Evolutionary conservation across 2,329 filamentous ascomycete species (phyloP).

Genomic region (Saccharata proteae): DNA sequence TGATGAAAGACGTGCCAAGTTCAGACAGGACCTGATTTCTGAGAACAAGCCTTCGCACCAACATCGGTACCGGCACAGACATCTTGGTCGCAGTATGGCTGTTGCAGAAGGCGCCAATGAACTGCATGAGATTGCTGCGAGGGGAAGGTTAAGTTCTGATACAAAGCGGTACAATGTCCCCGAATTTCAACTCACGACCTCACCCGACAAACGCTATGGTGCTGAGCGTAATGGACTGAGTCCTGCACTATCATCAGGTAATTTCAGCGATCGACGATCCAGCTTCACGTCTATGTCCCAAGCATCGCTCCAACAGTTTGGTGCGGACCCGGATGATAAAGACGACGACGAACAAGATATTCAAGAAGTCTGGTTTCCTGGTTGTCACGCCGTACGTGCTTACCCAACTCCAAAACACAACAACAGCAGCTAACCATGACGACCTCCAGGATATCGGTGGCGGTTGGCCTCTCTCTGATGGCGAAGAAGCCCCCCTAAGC

Average conservation of each 20-base stretch:
- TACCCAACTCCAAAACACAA: background rate
- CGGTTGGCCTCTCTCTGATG: slow-evolving; percentile 50
- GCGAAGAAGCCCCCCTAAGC: slow-evolving; percentile 48
- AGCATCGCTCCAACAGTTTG: slow-evolving; percentile 14
- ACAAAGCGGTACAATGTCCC: no score
- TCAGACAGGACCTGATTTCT: slow-evolving; percentile 55
- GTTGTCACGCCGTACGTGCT: slow-evolving; percentile 49
- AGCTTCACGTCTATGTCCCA: no score
- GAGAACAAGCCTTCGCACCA: slow-evolving; percentile 24
- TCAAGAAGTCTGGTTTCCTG: slow-evolving; percentile 70
- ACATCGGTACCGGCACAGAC: slow-evolving; percentile 10
- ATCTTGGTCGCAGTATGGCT: background rate
- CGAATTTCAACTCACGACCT: no score
- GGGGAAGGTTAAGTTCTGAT: no score
- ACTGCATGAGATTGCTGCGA: no score
- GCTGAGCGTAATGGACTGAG: no score
- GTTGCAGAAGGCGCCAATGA: background rate
- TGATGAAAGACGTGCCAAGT: slow-evolving; percentile 60
- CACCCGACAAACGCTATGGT: no score
- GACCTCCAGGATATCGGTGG: slow-evolving; percentile 53
- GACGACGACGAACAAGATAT: slow-evolving; percentile 54
- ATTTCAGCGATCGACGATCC: no score
- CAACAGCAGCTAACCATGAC: background rate
- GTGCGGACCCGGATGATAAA: slow-evolving; percentile 14
- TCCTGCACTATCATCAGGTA: no score